A percentile compares a stretch with the other conserved stretches of the same genome.
Conservation (phyloP, 495 filamentous ascomycete genomes). For the Penicillium canescens region DNA sequence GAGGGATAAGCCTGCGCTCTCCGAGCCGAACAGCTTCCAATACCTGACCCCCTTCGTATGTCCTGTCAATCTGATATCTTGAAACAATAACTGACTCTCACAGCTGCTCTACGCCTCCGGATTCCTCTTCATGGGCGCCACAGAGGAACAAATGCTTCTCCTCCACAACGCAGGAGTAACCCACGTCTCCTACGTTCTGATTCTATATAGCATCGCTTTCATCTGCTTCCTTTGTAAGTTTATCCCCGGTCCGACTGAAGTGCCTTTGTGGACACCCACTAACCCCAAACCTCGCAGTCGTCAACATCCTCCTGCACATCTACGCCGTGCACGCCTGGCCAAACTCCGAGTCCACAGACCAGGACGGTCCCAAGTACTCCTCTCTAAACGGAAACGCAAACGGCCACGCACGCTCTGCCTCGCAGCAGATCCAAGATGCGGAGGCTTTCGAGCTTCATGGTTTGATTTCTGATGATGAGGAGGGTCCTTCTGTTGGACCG, state of each 20-base stretch:
- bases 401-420: slow-evolving; percentile 52
- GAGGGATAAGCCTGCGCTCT: slow-evolving; percentile 62
- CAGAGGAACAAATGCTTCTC: slow-evolving; percentile 89
- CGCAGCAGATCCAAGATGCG: slow-evolving; percentile 64
- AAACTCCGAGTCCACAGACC: slow-evolving; percentile 35
- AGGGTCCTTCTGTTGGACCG: slow-evolving; percentile 28
- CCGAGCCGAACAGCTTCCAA: slow-evolving; percentile 84
- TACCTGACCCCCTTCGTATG: slow-evolving; percentile 88
- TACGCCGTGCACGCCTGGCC: slow-evolving; percentile 68
- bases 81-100: slow-evolving; percentile 17
- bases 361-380: slow-evolving; percentile 16
- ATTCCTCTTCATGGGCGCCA: slow-evolving; percentile 96
- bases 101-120: slow-evolving; percentile 91
- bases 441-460: slow-evolving; percentile 91
- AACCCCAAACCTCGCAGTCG: slow-evolving; percentile 44
- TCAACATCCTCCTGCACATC: slow-evolving; percentile 78
- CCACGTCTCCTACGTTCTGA: slow-evolving; percentile 87
- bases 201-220: slow-evolving; percentile 87
- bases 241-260: not conserved
- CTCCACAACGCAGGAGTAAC: slow-evolving; percentile 71
- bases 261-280: not conserved
- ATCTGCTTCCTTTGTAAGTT: slow-evolving; percentile 80
- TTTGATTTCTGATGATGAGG: slow-evolving; percentile 78
- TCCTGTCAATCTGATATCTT: slow-evolving; percentile 10
- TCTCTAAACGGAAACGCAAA: slow-evolving; percentile 42